Conservation (phyloP, 306 rosid species). For the Sesbania bispinosa region DNA sequence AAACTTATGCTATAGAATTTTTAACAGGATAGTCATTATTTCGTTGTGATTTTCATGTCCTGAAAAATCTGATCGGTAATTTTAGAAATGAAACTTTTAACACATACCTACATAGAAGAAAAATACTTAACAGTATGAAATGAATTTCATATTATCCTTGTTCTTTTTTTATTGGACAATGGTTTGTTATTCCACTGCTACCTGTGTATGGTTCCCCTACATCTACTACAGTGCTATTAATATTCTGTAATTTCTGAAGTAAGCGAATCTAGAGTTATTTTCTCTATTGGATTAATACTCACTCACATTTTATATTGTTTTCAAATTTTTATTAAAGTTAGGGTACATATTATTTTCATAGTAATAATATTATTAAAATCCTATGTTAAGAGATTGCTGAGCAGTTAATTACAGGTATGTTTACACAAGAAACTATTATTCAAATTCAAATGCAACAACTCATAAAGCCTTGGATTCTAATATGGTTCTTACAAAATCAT, state of each 20-base stretch:
- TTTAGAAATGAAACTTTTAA: not conserved
- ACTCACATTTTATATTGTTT: not conserved
- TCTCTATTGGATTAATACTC: not conserved
- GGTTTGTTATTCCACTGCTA: no score
- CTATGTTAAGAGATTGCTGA: not conserved
- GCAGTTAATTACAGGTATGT: not conserved
- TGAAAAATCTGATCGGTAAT: not conserved
- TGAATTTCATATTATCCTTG: no score
- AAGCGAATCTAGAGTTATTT: not conserved
- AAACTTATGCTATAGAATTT: not conserved
- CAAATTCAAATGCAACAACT: not conserved
- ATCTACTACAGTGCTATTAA: not conserved
- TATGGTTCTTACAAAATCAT: constrained; percentile 40
- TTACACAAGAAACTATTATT: not conserved
- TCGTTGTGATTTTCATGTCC: not conserved
- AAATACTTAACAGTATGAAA: no score
- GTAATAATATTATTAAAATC: not conserved
- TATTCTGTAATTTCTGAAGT: not conserved
- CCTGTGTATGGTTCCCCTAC: no score
- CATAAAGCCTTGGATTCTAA: not conserved
- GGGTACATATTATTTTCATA: not conserved
- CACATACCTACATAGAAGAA: no score
- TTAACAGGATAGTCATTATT: not conserved
- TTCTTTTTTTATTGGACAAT: no score
- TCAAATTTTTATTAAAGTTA: not conserved